phyloP scores from a whole-genome alignment of 2,329 filamentous ascomycete species.

The Fusarium tjaetaba region DNA sequence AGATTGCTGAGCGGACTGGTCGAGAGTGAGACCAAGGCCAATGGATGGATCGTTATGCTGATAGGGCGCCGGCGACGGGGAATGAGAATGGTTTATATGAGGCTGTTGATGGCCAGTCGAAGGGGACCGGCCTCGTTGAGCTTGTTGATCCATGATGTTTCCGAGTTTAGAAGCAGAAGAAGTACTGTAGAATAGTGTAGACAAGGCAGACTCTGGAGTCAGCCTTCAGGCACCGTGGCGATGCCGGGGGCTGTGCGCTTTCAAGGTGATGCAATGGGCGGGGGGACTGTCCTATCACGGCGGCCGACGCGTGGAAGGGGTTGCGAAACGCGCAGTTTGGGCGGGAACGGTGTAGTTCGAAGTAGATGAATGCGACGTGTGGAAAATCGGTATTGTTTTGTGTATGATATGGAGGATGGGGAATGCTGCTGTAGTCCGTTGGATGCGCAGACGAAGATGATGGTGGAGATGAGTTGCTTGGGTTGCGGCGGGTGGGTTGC shows the following conservation, averaged over 20 bases:
- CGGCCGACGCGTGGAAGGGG: slow-evolving; percentile 44
- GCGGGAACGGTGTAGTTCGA: slow-evolving; percentile 24
- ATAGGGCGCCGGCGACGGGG: slow-evolving; percentile 69
- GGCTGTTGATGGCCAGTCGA: slow-evolving; percentile 66
- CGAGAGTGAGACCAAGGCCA: slow-evolving; percentile 68
- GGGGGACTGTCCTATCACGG: slow-evolving; percentile 45
- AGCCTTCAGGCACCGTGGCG: slow-evolving; percentile 57
- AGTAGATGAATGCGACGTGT: slow-evolving; percentile 34
- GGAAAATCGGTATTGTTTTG: slow-evolving; percentile 21
- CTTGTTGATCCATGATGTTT: slow-evolving; percentile 55
- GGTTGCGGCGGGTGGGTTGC: slow-evolving; percentile 23
- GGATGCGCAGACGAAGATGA: slow-evolving; percentile 21
- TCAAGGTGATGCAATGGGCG: slow-evolving; percentile 45
- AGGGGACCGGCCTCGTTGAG: slow-evolving; percentile 66
- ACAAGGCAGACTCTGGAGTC: slow-evolving; percentile 58
- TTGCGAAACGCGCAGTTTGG: slow-evolving; percentile 35
- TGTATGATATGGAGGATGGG: not conserved
- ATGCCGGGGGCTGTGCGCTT: slow-evolving; percentile 55
- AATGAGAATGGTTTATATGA: slow-evolving; percentile 76
- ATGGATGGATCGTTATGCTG: slow-evolving; percentile 58
- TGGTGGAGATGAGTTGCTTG: slow-evolving; percentile 34
- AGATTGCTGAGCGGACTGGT: slow-evolving; percentile 56
- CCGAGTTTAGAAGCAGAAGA: slow-evolving; percentile 47
- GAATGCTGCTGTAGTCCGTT: not conserved
- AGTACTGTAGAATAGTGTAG: slow-evolving; percentile 6